A percentile compares a stretch with the other conserved stretches of the same genome.
Evolutionary conservation across 768 basidiomycete genomes (phyloP).

Genomic region (Gymnopilus dilepis): DNA sequence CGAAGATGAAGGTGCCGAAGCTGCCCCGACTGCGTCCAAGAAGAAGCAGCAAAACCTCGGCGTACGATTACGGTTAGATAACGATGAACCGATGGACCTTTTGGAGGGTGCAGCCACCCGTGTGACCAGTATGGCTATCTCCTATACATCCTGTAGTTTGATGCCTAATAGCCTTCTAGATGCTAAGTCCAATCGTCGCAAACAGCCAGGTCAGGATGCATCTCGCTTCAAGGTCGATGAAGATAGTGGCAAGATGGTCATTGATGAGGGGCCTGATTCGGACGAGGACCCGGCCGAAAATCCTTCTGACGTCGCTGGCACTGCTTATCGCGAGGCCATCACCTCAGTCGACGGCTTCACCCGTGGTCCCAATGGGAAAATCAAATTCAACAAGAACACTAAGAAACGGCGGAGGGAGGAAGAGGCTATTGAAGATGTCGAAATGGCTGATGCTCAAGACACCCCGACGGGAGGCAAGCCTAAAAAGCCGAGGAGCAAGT

Average conservation of each 20-base stretch:
- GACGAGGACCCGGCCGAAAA: constrained; percentile 47
- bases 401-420: constrained; percentile 85
- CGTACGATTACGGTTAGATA: constrained; percentile 80
- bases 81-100: constrained; percentile 95
- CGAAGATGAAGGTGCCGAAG: constrained; percentile 57
- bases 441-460: constrained; percentile 40
- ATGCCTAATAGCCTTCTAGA: constrained; percentile 35
- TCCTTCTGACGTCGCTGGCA: constrained; percentile 64
- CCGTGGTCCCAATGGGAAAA: constrained; percentile 78
- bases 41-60: constrained; percentile 43
- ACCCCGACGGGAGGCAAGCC: constrained; percentile 30
- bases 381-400: constrained; percentile 97
- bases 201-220: constrained; percentile 87
- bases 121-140: constrained; percentile 62
- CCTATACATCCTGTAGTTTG: not conserved
- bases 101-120: constrained; percentile 78
- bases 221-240: constrained; percentile 87
- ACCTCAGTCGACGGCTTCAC: constrained; percentile 90
- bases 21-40: constrained; percentile 31
- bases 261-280: constrained; percentile 61
- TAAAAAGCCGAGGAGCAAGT: constrained; percentile 61
- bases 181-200: constrained; percentile 52
- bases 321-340: constrained; percentile 83
- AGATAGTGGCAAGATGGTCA: constrained; percentile 80
- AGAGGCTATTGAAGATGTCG: constrained; percentile 74